Base-by-base conservation (phyloP, 2,329 filamentous ascomycete species). In the Sporothrix variecibatus region DNA sequence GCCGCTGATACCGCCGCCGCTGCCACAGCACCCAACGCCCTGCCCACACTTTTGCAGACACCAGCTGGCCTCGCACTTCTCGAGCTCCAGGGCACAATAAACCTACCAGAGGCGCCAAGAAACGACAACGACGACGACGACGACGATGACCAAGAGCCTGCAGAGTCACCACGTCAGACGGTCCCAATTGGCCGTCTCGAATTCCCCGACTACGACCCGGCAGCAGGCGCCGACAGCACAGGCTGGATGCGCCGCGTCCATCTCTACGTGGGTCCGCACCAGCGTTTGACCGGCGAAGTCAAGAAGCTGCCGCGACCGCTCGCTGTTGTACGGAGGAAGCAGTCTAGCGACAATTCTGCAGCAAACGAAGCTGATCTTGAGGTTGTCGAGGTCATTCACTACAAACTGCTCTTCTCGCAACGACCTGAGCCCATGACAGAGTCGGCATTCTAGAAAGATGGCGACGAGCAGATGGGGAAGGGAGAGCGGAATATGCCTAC, bases 181-280 rank as follows among this genome's bases (percentile, higher is more conserved):
- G 81, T 85, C 1, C 80, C 82, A 5, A 81, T 88, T 40, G 86
- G 83, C 76, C 81, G 82, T 11, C 78, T 87, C 43, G 81, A 82
- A 56, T 82, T 87, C 71, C 83, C 83, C 6, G 85, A 93, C 78
- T 94, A 95, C 81, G 85, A 89, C 71, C 82, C 88, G 9, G 69
- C 56, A n/a, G 68, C 62, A 23, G 84, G 87, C 38, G 78, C 80
- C 73, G 85, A 85, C 64, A 43, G 31, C 56, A 91, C 89, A 0
- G 88, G 88, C 11, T 98, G 95, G 95, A 97, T 95, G 93, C 97
- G 94, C 83, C 88, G 90, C 49, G 94, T 95, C 38, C 93, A 97
- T 80, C 84, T 98, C 68, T 97, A 95, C 80, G 89, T 98, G 4
- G 96, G 95, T 6, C 89, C 92, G 79, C 93, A 98, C 81, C 96